Conservation (phyloP, 345 rosid species). For the Iberis pinnata region DNA sequence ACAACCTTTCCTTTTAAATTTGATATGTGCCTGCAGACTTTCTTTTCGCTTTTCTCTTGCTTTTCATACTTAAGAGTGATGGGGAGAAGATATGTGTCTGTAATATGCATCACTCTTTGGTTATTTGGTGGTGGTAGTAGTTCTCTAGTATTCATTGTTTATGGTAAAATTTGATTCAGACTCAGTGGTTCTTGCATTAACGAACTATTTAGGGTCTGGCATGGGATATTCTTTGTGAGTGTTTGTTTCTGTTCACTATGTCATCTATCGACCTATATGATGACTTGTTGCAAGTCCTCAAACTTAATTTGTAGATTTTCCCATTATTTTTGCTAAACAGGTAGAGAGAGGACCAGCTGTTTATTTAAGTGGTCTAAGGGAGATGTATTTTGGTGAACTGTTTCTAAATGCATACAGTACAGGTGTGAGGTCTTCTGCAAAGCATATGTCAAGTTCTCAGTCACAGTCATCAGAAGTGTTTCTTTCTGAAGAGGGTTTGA, state of each 20-base stretch:
- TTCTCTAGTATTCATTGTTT: slow-evolving; percentile 12
- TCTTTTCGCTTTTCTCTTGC: slow-evolving; percentile 1
- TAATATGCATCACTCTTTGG: slow-evolving; percentile 9
- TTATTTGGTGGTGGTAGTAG: slow-evolving; percentile 11
- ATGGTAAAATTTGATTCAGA: slow-evolving; percentile 5
- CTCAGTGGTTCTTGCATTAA: slow-evolving; percentile 6
- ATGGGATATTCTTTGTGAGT: slow-evolving; percentile 5
- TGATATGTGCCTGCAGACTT: slow-evolving; percentile 15
- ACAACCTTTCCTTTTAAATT: neutral
- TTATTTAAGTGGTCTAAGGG: slow-evolving; percentile 83
- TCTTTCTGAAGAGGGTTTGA: slow-evolving; percentile 63
- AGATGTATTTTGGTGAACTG: slow-evolving; percentile 88
- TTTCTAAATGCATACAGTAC: slow-evolving; percentile 61
- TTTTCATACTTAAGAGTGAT: slow-evolving; percentile 16
- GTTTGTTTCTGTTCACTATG: slow-evolving; percentile 8
- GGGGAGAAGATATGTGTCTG: slow-evolving; percentile 7
- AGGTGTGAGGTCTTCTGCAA: slow-evolving; percentile 37
- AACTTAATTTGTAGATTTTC: slow-evolving; percentile 9
- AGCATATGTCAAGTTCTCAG: slow-evolving; percentile 30
- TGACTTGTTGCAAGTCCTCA: slow-evolving; percentile 7
- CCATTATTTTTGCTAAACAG: slow-evolving; percentile 37
- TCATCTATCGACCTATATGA: slow-evolving; percentile 11
- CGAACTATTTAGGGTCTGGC: neutral
- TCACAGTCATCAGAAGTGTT: slow-evolving; percentile 34
- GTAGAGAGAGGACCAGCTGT: slow-evolving; percentile 82